Evolutionary conservation across 768 basidiomycete genomes (phyloP), one percentile per base, ranked within the genome.

Genomic region (Russula abietina): DNA sequence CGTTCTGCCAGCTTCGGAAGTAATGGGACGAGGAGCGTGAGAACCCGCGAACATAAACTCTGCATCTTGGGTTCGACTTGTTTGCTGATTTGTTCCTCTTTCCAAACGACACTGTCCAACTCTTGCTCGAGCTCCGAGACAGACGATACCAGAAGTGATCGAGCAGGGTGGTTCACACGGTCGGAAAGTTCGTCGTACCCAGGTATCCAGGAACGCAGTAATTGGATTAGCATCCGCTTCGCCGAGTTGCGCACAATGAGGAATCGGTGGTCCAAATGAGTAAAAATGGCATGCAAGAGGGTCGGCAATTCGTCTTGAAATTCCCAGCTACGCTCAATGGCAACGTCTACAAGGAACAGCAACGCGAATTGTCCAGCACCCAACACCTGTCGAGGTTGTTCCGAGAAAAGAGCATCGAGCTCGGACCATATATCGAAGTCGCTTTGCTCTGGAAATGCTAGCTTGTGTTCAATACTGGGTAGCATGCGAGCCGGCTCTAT

Each of bases 301-400:
- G 81, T 75, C 1, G 91, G 86, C 12, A 98, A 76, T 59, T 89
- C 83, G 11, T 79, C 76, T 57, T 83, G 79, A 67, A 87, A 75
- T 60, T 89, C 88, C 89, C 90, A 91, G 66, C 83, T 84, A 33
- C 87, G 82, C 65, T 89, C 86, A 32, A 92, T 73, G 0, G 88
- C 83, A 38, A 88, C 80, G 65, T 93, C 90, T 3, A 85, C 82
- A 30, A 95, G 74, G 70, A 94, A 93, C 10, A 96, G 78, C 75
- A 93, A 83, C 1, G 94, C 93, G 70, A 91, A 91, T 70, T 96
- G 93, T 16, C 91, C 91, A 0, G 90, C 84, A 17, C 90, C 89
- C 55, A 96, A 77, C 2, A 83, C 77, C 52, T 88, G 75, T 36
- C 86, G 77, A 12, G 89, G 87, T 65, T 87, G 82, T 61, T 85